phyloP scores from a whole-genome alignment of 306 rosid genomes.

The Arachis hypogaea region DNA sequence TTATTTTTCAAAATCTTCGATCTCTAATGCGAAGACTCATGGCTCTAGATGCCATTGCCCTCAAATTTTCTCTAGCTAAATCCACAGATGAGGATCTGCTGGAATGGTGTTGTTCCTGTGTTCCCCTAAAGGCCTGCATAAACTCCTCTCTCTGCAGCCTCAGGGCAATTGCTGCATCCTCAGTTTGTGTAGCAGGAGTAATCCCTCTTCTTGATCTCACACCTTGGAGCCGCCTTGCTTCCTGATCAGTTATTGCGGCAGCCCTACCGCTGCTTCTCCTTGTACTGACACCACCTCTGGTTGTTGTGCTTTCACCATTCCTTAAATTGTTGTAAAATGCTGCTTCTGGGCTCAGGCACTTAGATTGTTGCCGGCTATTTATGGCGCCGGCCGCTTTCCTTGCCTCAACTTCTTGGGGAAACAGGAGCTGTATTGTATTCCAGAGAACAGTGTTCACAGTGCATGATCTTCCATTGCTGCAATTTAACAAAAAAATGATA shows the following conservation, averaged over 20 bases:
- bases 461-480: slow-evolving; percentile 91
- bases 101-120: slow-evolving; percentile 39
- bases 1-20: slow-evolving; percentile 31
- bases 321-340: slow-evolving; percentile 51
- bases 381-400: slow-evolving; percentile 60
- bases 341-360: slow-evolving; percentile 45
- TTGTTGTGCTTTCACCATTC: slow-evolving; percentile 42
- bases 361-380: slow-evolving; percentile 50
- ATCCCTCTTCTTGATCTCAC: slow-evolving; percentile 51
- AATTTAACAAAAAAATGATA: background rate
- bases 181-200: slow-evolving; percentile 58
- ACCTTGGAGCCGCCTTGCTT: slow-evolving; percentile 28
- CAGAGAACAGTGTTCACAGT: slow-evolving; percentile 92
- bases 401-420: slow-evolving; percentile 84
- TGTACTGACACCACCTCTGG: slow-evolving; percentile 40
- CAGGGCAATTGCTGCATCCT: slow-evolving; percentile 84
- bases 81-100: slow-evolving; percentile 41
- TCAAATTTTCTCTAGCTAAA: slow-evolving; percentile 62
- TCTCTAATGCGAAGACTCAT: slow-evolving; percentile 47
- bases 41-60: slow-evolving; percentile 84
- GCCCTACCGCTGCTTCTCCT: slow-evolving; percentile 46
- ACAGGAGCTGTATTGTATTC: slow-evolving; percentile 95
- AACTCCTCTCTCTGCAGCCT: slow-evolving; percentile 94
- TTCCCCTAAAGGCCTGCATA: slow-evolving; percentile 59
- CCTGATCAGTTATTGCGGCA: slow-evolving; percentile 36